Evolutionary conservation across 164 flowering plant genomes (phyloP), one percentile per base, ranked within the genome.

Genomic region (Vitis cinerea): DNA sequence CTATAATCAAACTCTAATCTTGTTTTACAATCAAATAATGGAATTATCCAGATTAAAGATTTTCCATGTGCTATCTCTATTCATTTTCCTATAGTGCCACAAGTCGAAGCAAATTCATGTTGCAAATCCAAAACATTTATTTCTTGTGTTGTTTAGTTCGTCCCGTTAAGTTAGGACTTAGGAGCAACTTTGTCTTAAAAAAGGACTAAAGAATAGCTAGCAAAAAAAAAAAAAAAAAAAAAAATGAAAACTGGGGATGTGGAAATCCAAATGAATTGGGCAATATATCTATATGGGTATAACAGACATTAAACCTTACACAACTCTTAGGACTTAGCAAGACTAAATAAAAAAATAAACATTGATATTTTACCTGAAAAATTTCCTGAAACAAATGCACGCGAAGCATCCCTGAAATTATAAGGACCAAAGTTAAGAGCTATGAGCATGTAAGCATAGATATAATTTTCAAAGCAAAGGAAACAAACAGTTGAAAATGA

Each of bases 351-450:
- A 29, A 55, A 66, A 47, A 37, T 13, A 37, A 12, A 0, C 30
- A 56, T 7, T 37, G 44, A 37, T 30, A 23, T 59, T 57, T 72
- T 82, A 93, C 97, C 97, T 75, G 97, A 80, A 67, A 94, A 94
- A 72, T 94, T 92, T 71, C 98, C 98, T 0, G 98, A 92, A 74
- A 94, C 87, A 78, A 94, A 94, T 68, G 98, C 97, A 50, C 98
- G 96, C 12, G 97, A 89, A 12, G 97, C 98, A 81, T 94, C 98
- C 79, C 97, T 91, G 82, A 37, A 68, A 70, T 56, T 1, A 60
- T 15, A 12, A 49, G 19, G 69, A 66, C 16, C 17, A 50, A 59
- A n/a, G 50, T 29, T 62, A 52, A 69, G 15, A 60, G 15, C 30
- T 8, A 47, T 66, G 27, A 63, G 71, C 23, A 73, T 64, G 37